Evolutionary conservation across 148 eudicot genomes (phyloP), one percentile per base, ranked within the genome.

Genomic region (Vaccinium macrocarpon): DNA sequence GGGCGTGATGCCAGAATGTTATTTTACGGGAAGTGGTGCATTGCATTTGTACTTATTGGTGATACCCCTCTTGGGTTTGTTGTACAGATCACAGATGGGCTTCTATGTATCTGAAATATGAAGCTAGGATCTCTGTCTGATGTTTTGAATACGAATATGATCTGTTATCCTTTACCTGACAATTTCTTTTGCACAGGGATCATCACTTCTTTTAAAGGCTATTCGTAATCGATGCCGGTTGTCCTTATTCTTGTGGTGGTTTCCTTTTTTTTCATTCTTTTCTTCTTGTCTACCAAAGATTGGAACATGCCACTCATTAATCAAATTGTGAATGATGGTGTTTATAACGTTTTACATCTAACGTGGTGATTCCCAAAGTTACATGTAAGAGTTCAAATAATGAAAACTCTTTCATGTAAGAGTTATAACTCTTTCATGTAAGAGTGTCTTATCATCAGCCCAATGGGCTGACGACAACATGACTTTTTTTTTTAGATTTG

Each of bases 11-110:
- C 57, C 48, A 61, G 21, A 64, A 59, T 25, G 38, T 21, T 75
- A 29, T 73, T 50, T 35, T 18, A 71, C 10, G 13, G 46, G 13
- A 53, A 53, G 55, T 52, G 68, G 46, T 57, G 1, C 12, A 11
- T 57, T 59, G 57, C 50, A 8, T 50, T 57, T 79, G 59, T 83
- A 38, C 70, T 64, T 68, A 53, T 18, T 23, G 11, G 68, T 79
- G 76, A 50, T 55, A 0, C 62, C 57, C 72, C 56, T 16, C 50
- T 81, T 48, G 27, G 56, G 68, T 15, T 56, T 23, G 49, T 49
- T 85, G 87, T 85, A 85, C 62, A 85, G 81, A 74, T 70, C 81
- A 85, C 62, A 85, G 81, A 74, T 70, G 76, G 55, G 82, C 62
- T 64, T 71, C 71, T 71, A 56, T 83, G 53, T 12, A 38, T 48